phyloP scores from a whole-genome alignment of 2,329 filamentous ascomycete genomes.

The Penicillium expansum region DNA sequence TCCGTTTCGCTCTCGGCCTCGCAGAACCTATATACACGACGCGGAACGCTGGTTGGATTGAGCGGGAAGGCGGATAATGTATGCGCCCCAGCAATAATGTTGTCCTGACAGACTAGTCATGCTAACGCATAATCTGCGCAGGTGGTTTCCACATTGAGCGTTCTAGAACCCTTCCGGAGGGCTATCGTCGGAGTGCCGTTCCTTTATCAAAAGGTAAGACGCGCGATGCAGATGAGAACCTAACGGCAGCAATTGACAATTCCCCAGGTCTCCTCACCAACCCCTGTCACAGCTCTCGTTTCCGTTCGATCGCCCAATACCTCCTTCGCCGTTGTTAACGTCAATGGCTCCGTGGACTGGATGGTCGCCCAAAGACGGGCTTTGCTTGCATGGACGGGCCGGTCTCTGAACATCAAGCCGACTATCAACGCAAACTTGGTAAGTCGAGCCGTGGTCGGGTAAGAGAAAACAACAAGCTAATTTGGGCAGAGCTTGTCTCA shows the following conservation, averaged over 20 bases:
- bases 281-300: slow-evolving; percentile 82
- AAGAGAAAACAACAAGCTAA: slow-evolving; percentile 34
- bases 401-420: slow-evolving; percentile 73
- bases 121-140: slow-evolving; percentile 36
- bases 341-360: slow-evolving; percentile 95
- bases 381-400: slow-evolving; percentile 93
- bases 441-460: slow-evolving; percentile 18
- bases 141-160: slow-evolving; percentile 83
- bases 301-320: slow-evolving; percentile 83
- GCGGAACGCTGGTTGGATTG: slow-evolving; percentile 85
- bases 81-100: slow-evolving; percentile 26
- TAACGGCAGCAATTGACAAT: slow-evolving; percentile 11
- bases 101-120: background rate
- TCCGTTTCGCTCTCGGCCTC: slow-evolving; percentile 91
- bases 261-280: slow-evolving; percentile 72
- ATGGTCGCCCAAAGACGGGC: slow-evolving; percentile 84
- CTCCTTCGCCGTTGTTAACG: slow-evolving; percentile 80
- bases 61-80: slow-evolving; percentile 91
- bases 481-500: slow-evolving; percentile 64
- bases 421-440: slow-evolving; percentile 71
- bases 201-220: slow-evolving; percentile 70
- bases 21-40: slow-evolving; percentile 86
- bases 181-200: slow-evolving; percentile 84
- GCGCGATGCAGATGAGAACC: background rate
- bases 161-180: slow-evolving; percentile 80